A percentile compares a stretch with the other conserved stretches of the same genome.
phyloP scores from a whole-genome alignment of 2,329 filamentous ascomycete genomes.

The Emericellopsis cladophorae region DNA sequence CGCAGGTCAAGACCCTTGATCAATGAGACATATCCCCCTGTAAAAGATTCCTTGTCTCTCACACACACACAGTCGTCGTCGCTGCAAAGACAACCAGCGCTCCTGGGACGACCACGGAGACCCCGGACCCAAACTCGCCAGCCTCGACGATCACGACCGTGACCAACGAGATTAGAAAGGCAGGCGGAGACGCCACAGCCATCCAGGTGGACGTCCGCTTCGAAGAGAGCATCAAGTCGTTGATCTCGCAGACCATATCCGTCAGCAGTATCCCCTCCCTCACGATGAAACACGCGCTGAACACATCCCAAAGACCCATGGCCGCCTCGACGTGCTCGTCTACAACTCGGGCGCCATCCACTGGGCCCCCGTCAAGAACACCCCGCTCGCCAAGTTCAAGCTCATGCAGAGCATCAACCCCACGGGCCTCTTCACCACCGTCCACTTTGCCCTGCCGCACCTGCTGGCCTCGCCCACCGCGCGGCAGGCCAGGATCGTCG shows the following conservation, averaged over 20 bases:
- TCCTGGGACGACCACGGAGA: conserved; percentile 38
- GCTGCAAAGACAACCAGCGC: conserved; percentile 65
- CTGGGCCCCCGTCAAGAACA: conserved; percentile 65
- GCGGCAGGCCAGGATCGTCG: conserved; percentile 51
- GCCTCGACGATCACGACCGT: conserved; percentile 73
- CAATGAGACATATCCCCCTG: background rate
- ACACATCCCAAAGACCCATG: conserved; percentile 29
- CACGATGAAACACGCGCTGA: background rate
- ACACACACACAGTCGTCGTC: conserved; percentile 47
- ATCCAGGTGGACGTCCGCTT: conserved; percentile 60
- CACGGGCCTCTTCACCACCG: conserved; percentile 60
- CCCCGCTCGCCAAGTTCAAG: conserved; percentile 63
- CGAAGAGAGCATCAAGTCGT: conserved; percentile 42
- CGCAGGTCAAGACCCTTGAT: conserved; percentile 26
- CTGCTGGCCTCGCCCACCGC: conserved; percentile 29
- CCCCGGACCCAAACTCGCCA: conserved; percentile 64
- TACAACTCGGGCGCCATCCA: conserved; percentile 83
- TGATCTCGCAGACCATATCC: conserved; percentile 46
- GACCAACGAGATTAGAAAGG: conserved; percentile 55
- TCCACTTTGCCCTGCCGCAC: conserved; percentile 58
- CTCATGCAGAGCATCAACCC: conserved; percentile 66
- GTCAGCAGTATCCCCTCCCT: conserved; percentile 4
- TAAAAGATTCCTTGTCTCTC: background rate
- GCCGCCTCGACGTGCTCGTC: conserved; percentile 58
- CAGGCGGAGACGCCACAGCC: conserved; percentile 51